phyloP scores from a whole-genome alignment of 2,329 filamentous ascomycete genomes.

The Curvularia eragrostidis region DNA sequence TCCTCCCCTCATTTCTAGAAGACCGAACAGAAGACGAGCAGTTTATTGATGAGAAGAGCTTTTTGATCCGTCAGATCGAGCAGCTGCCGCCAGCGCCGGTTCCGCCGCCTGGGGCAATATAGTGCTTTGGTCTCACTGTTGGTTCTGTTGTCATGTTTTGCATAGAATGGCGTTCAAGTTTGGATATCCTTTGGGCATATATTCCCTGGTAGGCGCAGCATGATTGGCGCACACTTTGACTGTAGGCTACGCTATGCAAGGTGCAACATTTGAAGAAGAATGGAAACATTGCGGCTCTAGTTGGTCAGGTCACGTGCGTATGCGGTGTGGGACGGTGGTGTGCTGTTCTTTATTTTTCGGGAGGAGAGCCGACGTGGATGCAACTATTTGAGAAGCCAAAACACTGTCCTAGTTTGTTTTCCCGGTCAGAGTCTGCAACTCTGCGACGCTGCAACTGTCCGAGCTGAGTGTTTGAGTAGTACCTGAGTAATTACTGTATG shows the following conservation, averaged over 20 bases:
- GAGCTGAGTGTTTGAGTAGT: background rate
- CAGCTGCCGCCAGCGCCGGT: conserved; percentile 46
- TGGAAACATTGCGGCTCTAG: background rate
- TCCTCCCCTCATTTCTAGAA: conserved; percentile 89
- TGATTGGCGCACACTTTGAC: conserved; percentile 6
- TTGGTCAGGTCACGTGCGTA: background rate
- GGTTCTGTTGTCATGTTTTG: conserved; percentile 9
- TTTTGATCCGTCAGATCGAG: conserved; percentile 92
- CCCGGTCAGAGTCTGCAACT: background rate
- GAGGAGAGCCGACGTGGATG: background rate
- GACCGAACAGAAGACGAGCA: conserved; percentile 97
- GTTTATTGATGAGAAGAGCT: conserved; percentile 97
- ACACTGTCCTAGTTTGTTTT: background rate
- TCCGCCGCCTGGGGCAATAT: conserved; percentile 31
- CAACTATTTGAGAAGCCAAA: background rate
- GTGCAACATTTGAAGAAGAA: background rate
- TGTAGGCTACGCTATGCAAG: background rate
- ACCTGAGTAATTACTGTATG: too few species aligned
- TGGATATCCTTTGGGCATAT: conserved; percentile 12
- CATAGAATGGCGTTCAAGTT: conserved; percentile 18
- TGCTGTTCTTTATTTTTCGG: background rate
- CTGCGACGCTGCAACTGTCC: background rate
- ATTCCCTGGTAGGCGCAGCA: conserved; percentile 7
- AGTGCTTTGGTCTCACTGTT: background rate
- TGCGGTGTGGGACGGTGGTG: background rate